A percentile compares a stretch with the other conserved stretches of the same genome.
These are phyloP conservation scores for Agrostemma githago DNA, from an alignment of 148 eudicot species.

Conservation along the genomic window DNA sequence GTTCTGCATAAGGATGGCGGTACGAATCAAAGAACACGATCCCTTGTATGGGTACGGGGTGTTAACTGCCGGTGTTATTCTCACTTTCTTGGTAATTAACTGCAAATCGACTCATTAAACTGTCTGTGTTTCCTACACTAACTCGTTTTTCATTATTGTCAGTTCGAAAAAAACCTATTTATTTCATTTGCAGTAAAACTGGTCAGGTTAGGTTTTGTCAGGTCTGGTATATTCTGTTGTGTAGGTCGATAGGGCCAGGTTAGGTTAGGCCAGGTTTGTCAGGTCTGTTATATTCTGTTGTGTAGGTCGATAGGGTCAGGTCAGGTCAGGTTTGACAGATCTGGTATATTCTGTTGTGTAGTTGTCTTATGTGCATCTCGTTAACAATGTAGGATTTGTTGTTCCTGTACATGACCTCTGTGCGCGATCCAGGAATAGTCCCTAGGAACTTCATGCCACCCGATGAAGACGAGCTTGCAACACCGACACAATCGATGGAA, in stretches of 20 bases:
- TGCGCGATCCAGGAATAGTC: slow-evolving; percentile 82
- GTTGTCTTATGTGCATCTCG: slow-evolving; percentile 1
- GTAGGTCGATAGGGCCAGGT: too few species aligned
- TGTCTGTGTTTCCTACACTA: not conserved
- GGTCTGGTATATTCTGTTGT: too few species aligned
- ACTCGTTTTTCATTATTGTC: not conserved
- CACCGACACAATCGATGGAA: slow-evolving; percentile 41
- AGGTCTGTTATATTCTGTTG: too few species aligned
- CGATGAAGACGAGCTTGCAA: slow-evolving; percentile 36
- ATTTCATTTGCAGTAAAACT: too few species aligned
- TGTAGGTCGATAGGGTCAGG: too few species aligned
- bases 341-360: not conserved
- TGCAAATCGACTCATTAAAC: not conserved
- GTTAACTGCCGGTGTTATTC: slow-evolving; percentile 45
- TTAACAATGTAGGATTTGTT: slow-evolving; percentile 49
- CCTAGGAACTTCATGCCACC: slow-evolving; percentile 53
- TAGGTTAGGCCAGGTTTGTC: too few species aligned
- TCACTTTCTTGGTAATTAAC: slow-evolving; percentile 52
- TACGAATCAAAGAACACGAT: slow-evolving; percentile 40
- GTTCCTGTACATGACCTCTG: slow-evolving; percentile 63
- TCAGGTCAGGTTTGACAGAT: not conserved
- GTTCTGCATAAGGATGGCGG: slow-evolving; percentile 58
- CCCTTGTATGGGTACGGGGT: slow-evolving; percentile 46
- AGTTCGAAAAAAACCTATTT: not conserved
- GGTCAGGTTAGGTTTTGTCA: too few species aligned